Conservation (phyloP, 1,284 basidiomycete genomes). For the Exobasidium rhododendri region DNA sequence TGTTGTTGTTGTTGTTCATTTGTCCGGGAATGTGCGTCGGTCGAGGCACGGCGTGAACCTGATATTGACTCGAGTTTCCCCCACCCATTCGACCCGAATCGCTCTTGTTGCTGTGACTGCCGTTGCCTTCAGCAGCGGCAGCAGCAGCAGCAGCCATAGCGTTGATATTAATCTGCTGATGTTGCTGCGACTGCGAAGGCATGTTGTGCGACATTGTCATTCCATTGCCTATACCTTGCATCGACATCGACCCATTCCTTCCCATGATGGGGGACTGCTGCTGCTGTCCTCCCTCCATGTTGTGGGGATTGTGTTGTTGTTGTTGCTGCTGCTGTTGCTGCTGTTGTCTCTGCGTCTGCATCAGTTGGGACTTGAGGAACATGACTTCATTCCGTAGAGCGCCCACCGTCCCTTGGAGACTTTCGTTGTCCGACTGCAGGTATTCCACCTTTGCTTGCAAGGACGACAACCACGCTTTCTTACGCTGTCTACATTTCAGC, state of each 20-base stretch:
- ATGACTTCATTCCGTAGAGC: conserved; percentile 60
- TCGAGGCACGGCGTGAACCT: conserved; percentile 19
- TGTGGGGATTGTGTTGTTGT: not conserved
- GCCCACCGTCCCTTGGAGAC: conserved; percentile 64
- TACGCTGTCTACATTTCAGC: conserved; percentile 95
- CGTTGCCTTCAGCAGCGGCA: not conserved
- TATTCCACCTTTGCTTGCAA: conserved; percentile 91
- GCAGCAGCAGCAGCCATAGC: conserved; percentile 18
- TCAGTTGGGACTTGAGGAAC: conserved; percentile 48
- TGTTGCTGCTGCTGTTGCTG: conserved; percentile 22
- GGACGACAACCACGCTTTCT: conserved; percentile 93
- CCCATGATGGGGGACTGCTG: not conserved
- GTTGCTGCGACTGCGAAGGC: conserved; percentile 16
- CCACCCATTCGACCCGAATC: conserved; percentile 14
- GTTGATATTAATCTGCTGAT: conserved; percentile 33
- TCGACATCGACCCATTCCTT: not conserved
- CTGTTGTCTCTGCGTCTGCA: conserved; percentile 28
- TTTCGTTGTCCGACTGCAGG: conserved; percentile 85
- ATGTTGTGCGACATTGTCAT: conserved; percentile 25
- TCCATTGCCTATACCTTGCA: not conserved
- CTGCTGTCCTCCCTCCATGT: not conserved
- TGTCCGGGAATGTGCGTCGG: conserved; percentile 14
- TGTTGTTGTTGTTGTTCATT: not conserved
- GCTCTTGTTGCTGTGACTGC: conserved; percentile 9
- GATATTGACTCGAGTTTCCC: conserved; percentile 19